Conservation (phyloP, 345 rosid genomes). For the Eutrema yunnanense region DNA sequence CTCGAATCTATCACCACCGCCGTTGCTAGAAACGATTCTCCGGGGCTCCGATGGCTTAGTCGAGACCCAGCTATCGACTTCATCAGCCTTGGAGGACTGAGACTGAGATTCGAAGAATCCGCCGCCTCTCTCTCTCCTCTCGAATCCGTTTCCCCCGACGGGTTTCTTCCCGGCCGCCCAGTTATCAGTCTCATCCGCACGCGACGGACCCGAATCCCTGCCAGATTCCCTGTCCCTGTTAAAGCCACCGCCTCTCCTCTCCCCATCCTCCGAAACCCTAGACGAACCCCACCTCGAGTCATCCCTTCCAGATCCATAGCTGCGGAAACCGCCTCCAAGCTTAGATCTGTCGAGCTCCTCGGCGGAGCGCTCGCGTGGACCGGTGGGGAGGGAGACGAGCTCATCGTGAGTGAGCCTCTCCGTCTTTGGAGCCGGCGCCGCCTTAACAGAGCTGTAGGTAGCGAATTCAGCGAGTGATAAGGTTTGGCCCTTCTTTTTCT, state of each 20-base stretch:
- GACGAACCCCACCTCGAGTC: conserved; percentile 64
- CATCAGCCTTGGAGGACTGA: conserved; percentile 84
- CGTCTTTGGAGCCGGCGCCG: conserved; percentile 20
- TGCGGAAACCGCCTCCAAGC: conserved; percentile 73
- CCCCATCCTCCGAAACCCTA: conserved; percentile 45
- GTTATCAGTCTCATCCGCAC: conserved; percentile 90
- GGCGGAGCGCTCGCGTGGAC: conserved; percentile 79
- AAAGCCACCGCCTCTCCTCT: conserved; percentile 32
- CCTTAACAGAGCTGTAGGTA: conserved; percentile 28
- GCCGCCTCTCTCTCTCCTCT: conserved; percentile 49
- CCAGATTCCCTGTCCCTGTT: conserved; percentile 33
- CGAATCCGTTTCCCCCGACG: conserved; percentile 28
- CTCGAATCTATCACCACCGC: conserved; percentile 40
- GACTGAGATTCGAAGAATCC: conserved; percentile 59
- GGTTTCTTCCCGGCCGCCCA: conserved; percentile 76
- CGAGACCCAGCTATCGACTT: conserved; percentile 72
- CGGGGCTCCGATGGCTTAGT: conserved; percentile 39
- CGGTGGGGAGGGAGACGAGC: conserved; percentile 61
- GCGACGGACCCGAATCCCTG: conserved; percentile 56
- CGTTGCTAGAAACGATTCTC: conserved; percentile 32
- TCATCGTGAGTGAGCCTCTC: conserved; percentile 55
- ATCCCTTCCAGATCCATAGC: conserved; percentile 36
- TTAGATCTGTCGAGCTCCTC: conserved; percentile 80
- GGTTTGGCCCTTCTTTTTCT: conserved; percentile 76
- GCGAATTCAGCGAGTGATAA: conserved; percentile 62